A percentile compares a stretch with the other conserved stretches of the same genome.
These are phyloP conservation scores for Trichoderma sp. DNA, from an alignment of 2,329 filamentous ascomycete genomes.

Conservation along the genomic window DNA sequence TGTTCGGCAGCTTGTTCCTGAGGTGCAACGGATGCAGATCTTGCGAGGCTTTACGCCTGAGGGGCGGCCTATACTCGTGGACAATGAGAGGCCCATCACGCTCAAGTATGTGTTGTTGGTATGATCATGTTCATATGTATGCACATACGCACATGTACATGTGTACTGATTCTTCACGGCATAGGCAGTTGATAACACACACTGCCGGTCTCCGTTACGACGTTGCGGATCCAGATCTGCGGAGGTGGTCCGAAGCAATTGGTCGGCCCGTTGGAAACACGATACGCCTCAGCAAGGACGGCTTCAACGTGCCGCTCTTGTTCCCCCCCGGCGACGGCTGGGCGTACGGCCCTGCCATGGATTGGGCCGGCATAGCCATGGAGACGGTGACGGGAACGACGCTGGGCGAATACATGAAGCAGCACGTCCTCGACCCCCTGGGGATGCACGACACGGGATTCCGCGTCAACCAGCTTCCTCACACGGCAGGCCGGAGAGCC, in stretches of 20 bases:
- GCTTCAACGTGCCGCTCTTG: slow-evolving; percentile 42
- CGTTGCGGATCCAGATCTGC: slow-evolving; percentile 37
- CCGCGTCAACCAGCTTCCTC: slow-evolving; percentile 31
- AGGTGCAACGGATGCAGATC: slow-evolving; percentile 35
- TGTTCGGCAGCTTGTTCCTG: slow-evolving; percentile 33
- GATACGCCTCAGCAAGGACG: slow-evolving; percentile 34
- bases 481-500: slow-evolving; percentile 24
- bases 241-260: slow-evolving; percentile 38
- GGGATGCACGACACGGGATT: slow-evolving; percentile 39
- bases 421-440: slow-evolving; percentile 37
- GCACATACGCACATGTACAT: no score
- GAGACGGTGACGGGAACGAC: slow-evolving; percentile 37
- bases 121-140: no score
- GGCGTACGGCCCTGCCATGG: slow-evolving; percentile 45
- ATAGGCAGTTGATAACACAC: slow-evolving; percentile 44
- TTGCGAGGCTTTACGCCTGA: slow-evolving; percentile 37
- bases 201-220: slow-evolving; percentile 47
- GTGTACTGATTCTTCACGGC: background rate
- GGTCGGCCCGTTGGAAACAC: slow-evolving; percentile 32
- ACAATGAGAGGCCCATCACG: slow-evolving; percentile 38
- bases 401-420: slow-evolving; percentile 38
- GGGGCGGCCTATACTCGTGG: slow-evolving; percentile 37
- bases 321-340: slow-evolving; percentile 47
- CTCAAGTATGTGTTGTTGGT: slow-evolving; percentile 31
- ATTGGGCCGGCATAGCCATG: slow-evolving; percentile 47